Evolutionary conservation across 2,329 filamentous ascomycete species (phyloP).

Genomic region (Aspergillus pseudoterreus): DNA sequence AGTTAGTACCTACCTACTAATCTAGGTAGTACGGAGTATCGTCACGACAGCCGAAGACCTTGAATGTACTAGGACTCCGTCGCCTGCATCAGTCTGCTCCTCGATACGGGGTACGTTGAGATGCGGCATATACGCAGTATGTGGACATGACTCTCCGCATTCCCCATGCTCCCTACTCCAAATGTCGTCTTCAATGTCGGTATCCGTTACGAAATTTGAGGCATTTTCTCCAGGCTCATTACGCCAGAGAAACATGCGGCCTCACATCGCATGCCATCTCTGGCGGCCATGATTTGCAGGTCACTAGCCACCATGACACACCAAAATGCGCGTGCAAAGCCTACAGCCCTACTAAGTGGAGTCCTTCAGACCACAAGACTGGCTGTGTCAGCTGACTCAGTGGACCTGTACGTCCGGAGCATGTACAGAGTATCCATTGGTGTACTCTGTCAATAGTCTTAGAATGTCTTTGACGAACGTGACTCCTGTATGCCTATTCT

Average conservation of each 20-base stretch:
- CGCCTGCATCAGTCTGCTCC: too few relatives aligned
- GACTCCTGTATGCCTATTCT: too few relatives aligned
- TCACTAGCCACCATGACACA: slow-evolving; percentile 23
- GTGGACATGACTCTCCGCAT: too few relatives aligned
- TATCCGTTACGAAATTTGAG: slow-evolving; percentile 14
- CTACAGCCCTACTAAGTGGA: slow-evolving; percentile 21
- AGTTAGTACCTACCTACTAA: not conserved
- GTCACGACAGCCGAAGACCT: not conserved
- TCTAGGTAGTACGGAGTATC: too few relatives aligned
- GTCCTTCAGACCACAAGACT: slow-evolving; percentile 10
- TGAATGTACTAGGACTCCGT: too few relatives aligned
- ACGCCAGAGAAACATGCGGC: slow-evolving; percentile 17
- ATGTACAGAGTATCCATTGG: too few relatives aligned
- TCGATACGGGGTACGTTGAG: too few relatives aligned
- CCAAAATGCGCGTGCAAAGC: slow-evolving; percentile 15
- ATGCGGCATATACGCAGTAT: too few relatives aligned
- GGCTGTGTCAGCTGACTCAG: slow-evolving; percentile 17
- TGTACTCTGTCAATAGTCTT: too few relatives aligned
- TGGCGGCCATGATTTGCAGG: slow-evolving; percentile 20
- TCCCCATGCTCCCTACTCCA: not conserved
- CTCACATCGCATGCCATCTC: slow-evolving; percentile 4
- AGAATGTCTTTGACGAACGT: too few relatives aligned
- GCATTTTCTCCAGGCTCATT: slow-evolving; percentile 19
- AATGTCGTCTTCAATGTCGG: slow-evolving; percentile 2
- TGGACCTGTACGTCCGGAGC: too few relatives aligned